Evolutionary conservation across 306 rosid genomes (phyloP), one percentile per base, ranked within the genome.

Genomic region (Nissolia schottii): DNA sequence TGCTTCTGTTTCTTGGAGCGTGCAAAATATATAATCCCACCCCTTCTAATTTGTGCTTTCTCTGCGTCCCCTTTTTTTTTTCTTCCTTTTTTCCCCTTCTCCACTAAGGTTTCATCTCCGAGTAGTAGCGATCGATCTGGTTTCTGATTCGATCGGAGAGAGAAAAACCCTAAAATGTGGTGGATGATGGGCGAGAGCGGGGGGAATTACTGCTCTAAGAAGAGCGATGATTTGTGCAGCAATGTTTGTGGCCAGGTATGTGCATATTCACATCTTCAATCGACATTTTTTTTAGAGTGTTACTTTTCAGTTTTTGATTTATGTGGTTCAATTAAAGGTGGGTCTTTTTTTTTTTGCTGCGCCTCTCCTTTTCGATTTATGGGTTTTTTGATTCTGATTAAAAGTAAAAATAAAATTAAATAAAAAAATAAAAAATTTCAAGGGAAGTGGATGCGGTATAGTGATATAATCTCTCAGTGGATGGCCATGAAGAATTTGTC

Each of bases 211-310:
- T 89, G 96, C 59, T 76, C 92, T 9, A 94, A 94, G 75, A 94
- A 94, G 82, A 83, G 79, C 28, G 99, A 94, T 78, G 99, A 91
- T 94, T 81, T 85, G 56, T 94, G 99, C 81, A 95, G 82, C 71
- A 86, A 89, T 81, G 90, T 94, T 88, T 94, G 99, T 78, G 99
- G 96, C 38, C 99, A 94, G 99, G 99, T 94, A 45, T 56, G 8
- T 43, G 9, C n/a, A 14, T 25, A 55, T 28, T 34, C 8, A 6
- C 22, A 6, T 69, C 58, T 20, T 41, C 0, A 5, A 14, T 24
- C n/a, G n/a, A n/a, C n/a, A n/a, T 5, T 53, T 16, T 20, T n/a
- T n/a, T 25, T 58, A 7, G 3, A 40, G 14, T 15, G 2, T 9
- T 77, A 2, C n/a, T 56, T 11, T 51, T 9, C 6, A 7, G 23